Evolutionary conservation across 2,329 filamentous ascomycete genomes (phyloP), one percentile per base, ranked within the genome.

Genomic region (Cercospora citrullina): DNA sequence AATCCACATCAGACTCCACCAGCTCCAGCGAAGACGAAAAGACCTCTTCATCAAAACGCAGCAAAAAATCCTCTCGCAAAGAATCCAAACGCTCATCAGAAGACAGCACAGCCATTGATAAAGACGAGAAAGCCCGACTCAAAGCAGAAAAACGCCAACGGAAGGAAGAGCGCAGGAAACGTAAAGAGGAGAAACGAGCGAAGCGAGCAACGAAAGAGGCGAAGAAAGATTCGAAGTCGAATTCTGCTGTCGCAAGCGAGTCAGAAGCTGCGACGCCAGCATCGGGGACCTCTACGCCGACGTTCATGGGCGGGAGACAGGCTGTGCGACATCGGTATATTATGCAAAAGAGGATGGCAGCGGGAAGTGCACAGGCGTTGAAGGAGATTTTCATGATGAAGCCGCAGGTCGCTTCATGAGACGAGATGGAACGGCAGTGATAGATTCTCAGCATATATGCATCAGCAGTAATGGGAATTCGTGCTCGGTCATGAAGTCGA

Each of bases 331-430:
- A 91, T 72, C 86, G 92, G 68, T 92, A 94, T 79, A 97, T 98
- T 75, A 90, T 90, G 66, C 92, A 95, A 74, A 98, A 98, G 84
- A 89, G 89, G 75, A 87, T 90, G 82, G 93, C 94, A 2, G 87
- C 93, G 67, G 86, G 93, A 82, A 91, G 97, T 79, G 86, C 89
- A 60, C 89, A 90, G 76, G 92, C 93, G 14, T 81, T 98, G 76
- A 94, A 94, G 78, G 93, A 97, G 87, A 91, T 91, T 75, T 89
- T 91, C 72, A 91, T 91, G 89, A 84, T 91, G 67, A 90, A 90
- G 71, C 72, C 80, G 58, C 67, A 69, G 58, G 66, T 71, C 26
- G 67, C 72, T 28, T 64, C 71, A 16, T 73, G 63, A 69, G 53
- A 16, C 72, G 63, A 69, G 53, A 30, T n/a, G 6, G 16, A 31